phyloP scores from a whole-genome alignment of 2,329 filamentous ascomycete species.

The Fusarium agapanthi region DNA sequence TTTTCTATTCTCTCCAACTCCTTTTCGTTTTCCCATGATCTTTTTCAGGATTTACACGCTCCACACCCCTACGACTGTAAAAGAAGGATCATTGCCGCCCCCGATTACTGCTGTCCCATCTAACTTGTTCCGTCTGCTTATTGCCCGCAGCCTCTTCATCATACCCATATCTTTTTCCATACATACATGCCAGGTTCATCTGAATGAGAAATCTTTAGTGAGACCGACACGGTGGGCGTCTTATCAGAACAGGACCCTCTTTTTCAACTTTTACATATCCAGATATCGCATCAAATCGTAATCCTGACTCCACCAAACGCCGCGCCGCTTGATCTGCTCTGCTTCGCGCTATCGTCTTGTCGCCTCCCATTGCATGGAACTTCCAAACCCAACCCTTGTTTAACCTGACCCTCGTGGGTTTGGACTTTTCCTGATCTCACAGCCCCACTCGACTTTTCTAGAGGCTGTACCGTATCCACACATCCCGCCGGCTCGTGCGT shows the following conservation, averaged over 20 bases:
- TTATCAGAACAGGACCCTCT: slow-evolving; percentile 43
- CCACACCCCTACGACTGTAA: slow-evolving; percentile 22
- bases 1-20: slow-evolving; percentile 3
- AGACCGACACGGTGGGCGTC: slow-evolving; percentile 35
- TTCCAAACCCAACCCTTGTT: slow-evolving; percentile 29
- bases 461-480: slow-evolving; percentile 35
- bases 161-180: slow-evolving; percentile 13
- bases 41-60: background rate
- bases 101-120: slow-evolving; percentile 21
- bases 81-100: slow-evolving; percentile 29
- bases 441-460: slow-evolving; percentile 34
- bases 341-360: slow-evolving; percentile 31
- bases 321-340: slow-evolving; percentile 39
- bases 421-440: slow-evolving; percentile 36
- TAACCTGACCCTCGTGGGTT: slow-evolving; percentile 25
- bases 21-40: background rate
- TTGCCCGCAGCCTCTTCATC: background rate
- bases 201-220: slow-evolving; percentile 18
- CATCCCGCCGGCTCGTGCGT: slow-evolving; percentile 35
- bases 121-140: slow-evolving; percentile 7
- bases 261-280: slow-evolving; percentile 37
- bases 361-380: slow-evolving; percentile 32
- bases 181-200: slow-evolving; percentile 12
- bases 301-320: slow-evolving; percentile 38
- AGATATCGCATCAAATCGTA: slow-evolving; percentile 20